A percentile compares a stretch with the other conserved stretches of the same genome.
phyloP scores from a whole-genome alignment of 1,139 yeast species.

The Cylindricascospora bacillispora region DNA sequence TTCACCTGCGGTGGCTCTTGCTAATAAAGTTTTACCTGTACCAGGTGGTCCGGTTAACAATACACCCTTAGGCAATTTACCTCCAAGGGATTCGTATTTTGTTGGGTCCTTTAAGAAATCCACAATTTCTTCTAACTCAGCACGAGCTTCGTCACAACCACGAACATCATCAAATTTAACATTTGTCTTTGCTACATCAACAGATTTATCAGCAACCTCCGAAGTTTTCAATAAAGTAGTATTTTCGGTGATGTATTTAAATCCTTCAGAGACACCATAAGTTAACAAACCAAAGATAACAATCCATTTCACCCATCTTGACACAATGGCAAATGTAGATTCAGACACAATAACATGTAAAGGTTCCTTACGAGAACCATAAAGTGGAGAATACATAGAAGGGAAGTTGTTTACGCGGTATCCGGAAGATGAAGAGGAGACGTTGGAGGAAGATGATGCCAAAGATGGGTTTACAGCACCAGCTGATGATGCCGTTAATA shows the following conservation, averaged over 20 bases:
- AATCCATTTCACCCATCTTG: constrained; percentile 86
- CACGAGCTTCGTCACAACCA: constrained; percentile 97
- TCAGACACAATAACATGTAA: constrained; percentile 86
- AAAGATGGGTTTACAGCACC: constrained; percentile 22
- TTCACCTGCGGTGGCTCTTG: constrained; percentile 98
- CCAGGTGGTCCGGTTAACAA: constrained; percentile 98
- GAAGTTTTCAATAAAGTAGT: constrained; percentile 72
- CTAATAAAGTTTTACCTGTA: constrained; percentile 94
- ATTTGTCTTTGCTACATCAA: constrained; percentile 75
- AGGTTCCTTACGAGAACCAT: constrained; percentile 44
- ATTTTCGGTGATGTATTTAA: constrained; percentile 71
- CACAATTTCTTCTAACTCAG: constrained; percentile 92
- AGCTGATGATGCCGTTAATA: constrained; percentile 23
- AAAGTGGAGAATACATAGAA: constrained; percentile 25
- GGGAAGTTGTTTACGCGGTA: constrained; percentile 22
- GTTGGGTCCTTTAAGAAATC: constrained; percentile 94
- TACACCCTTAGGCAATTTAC: constrained; percentile 94
- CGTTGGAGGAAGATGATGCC: constrained; percentile 15
- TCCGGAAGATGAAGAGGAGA: constrained; percentile 9
- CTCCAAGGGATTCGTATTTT: constrained; percentile 92
- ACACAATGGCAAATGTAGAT: constrained; percentile 58
- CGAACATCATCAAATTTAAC: constrained; percentile 88
- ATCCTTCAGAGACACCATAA: constrained; percentile 63
- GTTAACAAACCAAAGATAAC: constrained; percentile 64
- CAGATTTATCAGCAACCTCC: constrained; percentile 61